phyloP scores from a whole-genome alignment of 768 basidiomycete genomes.

The Cystobasidium onofrii region DNA sequence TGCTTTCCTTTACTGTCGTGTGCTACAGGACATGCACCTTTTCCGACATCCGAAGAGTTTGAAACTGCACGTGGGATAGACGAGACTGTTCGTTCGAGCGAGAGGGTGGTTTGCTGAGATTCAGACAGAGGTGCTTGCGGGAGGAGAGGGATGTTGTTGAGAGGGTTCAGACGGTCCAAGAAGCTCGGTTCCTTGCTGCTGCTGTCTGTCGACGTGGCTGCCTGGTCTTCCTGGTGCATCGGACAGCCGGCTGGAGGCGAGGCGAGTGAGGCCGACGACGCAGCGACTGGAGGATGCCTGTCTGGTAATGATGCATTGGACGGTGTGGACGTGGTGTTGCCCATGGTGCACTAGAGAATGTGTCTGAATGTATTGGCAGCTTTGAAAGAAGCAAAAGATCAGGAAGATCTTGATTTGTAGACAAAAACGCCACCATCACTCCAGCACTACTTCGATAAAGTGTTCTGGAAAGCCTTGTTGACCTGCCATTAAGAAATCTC shows the following conservation, averaged over 20 bases:
- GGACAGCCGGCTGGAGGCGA: conserved; percentile 27
- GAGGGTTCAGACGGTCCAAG: conserved; percentile 14
- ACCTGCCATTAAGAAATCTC: too few relatives aligned
- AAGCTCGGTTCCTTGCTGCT: not conserved
- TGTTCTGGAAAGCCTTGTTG: too few relatives aligned
- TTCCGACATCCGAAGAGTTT: not conserved
- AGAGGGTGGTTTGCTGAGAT: not conserved
- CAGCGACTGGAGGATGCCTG: not conserved
- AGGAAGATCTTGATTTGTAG: too few relatives aligned
- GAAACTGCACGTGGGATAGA: conserved; percentile 21
- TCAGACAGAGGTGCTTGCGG: conserved; percentile 5
- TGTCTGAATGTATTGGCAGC: not conserved
- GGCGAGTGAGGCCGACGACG: not conserved
- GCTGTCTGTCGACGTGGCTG: not conserved
- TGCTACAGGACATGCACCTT: conserved; percentile 18
- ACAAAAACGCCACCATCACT: too few relatives aligned
- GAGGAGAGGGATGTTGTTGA: conserved; percentile 25
- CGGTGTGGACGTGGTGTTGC: conserved; percentile 18
- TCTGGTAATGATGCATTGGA: not conserved
- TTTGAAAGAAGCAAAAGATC: not conserved
- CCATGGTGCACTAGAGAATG: not conserved
- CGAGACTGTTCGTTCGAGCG: conserved; percentile 23
- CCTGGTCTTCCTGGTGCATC: conserved; percentile 20
- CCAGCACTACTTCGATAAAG: too few relatives aligned
- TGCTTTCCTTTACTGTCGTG: conserved; percentile 19